Percentiles rank a stretch among this genome's conserved stretches.
Conservation (phyloP, 345 rosid genomes). For the Rhizophora apiculata region DNA sequence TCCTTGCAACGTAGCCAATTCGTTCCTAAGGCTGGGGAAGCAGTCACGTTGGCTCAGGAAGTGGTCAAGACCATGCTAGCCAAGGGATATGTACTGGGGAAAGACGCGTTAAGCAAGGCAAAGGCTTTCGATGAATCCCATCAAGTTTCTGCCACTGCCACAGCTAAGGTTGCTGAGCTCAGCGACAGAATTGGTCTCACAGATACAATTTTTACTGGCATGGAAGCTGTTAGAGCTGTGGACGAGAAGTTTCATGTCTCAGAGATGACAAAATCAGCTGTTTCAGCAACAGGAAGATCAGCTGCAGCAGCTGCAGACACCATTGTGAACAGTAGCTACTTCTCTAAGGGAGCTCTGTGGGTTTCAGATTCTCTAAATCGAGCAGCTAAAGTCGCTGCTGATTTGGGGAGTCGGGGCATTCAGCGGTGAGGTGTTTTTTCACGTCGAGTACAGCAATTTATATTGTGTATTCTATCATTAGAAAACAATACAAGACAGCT, state of each 20-base stretch:
- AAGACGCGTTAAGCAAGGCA: slow-evolving; percentile 69
- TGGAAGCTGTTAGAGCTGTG: slow-evolving; percentile 59
- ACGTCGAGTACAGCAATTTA: background rate
- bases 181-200: slow-evolving; percentile 61
- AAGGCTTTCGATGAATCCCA: slow-evolving; percentile 69
- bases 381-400: slow-evolving; percentile 66
- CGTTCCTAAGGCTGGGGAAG: slow-evolving; percentile 58
- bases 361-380: slow-evolving; percentile 63
- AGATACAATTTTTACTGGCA: slow-evolving; percentile 62
- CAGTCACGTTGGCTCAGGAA: slow-evolving; percentile 63
- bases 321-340: slow-evolving; percentile 70
- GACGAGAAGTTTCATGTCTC: slow-evolving; percentile 65
- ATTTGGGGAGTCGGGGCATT: slow-evolving; percentile 42
- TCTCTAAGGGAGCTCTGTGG: slow-evolving; percentile 79
- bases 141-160: slow-evolving; percentile 68
- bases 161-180: slow-evolving; percentile 61
- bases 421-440: slow-evolving; percentile 21
- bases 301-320: slow-evolving; percentile 60
- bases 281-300: slow-evolving; percentile 60
- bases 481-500: no score
- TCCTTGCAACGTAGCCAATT: slow-evolving; percentile 35
- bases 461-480: no score
- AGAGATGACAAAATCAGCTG: slow-evolving; percentile 62
- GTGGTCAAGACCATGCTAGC: slow-evolving; percentile 65
- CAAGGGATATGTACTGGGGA: slow-evolving; percentile 64